These are phyloP conservation scores for Pythium diclinum DNA, from an alignment of 352 stramenopile genomes.

Conservation along the genomic window DNA sequence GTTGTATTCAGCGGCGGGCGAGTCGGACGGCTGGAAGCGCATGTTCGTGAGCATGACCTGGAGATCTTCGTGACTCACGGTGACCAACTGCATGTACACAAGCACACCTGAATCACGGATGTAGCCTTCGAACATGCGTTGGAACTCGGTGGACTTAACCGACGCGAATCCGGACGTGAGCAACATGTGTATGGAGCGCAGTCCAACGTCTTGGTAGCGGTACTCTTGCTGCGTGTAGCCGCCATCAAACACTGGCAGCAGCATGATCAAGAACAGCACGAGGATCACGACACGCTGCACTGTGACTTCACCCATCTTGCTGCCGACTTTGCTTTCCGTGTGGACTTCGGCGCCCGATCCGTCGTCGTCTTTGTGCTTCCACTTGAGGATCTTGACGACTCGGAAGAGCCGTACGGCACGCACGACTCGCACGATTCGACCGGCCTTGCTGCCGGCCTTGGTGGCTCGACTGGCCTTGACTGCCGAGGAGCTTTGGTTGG, in stretches of 20 bases:
- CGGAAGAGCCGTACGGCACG: conserved; percentile 80
- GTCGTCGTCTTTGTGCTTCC: conserved; percentile 70
- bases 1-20: conserved; percentile 39
- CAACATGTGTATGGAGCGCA: conserved; percentile 72
- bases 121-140: conserved; percentile 60
- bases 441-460: conserved; percentile 70
- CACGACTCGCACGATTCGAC: conserved; percentile 83
- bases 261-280: conserved; percentile 87
- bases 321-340: conserved; percentile 83
- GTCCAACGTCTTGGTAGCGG: conserved; percentile 81
- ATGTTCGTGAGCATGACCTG: conserved; percentile 33
- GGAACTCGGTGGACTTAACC: conserved; percentile 42
- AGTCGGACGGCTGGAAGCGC: conserved; percentile 45
- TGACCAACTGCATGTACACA: conserved; percentile 57
- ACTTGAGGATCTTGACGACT: conserved; percentile 86
- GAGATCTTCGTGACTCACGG: conserved; percentile 40
- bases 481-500: conserved; percentile 38
- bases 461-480: conserved; percentile 73
- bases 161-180: conserved; percentile 48
- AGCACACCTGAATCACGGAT: conserved; percentile 57
- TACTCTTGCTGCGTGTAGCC: conserved; percentile 76
- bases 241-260: conserved; percentile 85
- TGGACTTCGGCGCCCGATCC: conserved; percentile 34
- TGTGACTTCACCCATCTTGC: conserved; percentile 86
- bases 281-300: conserved; percentile 86